Conservation (phyloP, 2,329 filamentous ascomycete species). For the Nothomitra cinnamomea region DNA sequence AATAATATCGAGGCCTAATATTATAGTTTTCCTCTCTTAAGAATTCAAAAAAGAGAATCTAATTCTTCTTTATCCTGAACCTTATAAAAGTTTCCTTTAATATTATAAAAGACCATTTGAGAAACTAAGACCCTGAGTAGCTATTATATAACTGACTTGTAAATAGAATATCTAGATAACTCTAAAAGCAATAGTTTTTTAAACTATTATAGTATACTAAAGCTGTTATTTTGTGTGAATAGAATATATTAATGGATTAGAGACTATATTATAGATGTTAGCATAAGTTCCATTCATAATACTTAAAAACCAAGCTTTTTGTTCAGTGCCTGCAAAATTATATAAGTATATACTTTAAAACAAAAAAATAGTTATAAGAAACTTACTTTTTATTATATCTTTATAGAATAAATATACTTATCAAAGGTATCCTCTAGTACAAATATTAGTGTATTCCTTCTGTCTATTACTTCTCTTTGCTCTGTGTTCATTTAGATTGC, state of each 20-base stretch:
- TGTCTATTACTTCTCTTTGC: not conserved
- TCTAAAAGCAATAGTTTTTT: not conserved
- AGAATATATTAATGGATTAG: not conserved
- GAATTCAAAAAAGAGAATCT: not conserved
- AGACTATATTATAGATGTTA: not conserved
- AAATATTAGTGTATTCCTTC: not conserved
- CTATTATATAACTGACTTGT: not conserved
- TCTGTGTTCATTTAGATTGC: not conserved
- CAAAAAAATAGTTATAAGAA: not conserved
- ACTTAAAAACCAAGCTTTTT: too few species aligned
- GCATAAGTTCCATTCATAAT: not conserved
- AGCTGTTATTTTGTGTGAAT: not conserved
- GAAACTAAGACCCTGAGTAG: not conserved
- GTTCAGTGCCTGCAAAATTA: not conserved
- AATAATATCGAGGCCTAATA: not conserved
- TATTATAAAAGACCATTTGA: not conserved
- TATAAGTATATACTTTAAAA: not conserved
- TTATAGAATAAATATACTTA: not conserved
- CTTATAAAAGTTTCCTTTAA: not conserved
- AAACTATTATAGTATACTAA: not conserved
- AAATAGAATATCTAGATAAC: not conserved
- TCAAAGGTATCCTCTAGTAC: not conserved
- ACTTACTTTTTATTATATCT: not conserved
- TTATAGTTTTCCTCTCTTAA: not conserved
- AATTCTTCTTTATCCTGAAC: not conserved